Base-by-base conservation (phyloP, 768 basidiomycete species). In the Mycena belliarum region DNA sequence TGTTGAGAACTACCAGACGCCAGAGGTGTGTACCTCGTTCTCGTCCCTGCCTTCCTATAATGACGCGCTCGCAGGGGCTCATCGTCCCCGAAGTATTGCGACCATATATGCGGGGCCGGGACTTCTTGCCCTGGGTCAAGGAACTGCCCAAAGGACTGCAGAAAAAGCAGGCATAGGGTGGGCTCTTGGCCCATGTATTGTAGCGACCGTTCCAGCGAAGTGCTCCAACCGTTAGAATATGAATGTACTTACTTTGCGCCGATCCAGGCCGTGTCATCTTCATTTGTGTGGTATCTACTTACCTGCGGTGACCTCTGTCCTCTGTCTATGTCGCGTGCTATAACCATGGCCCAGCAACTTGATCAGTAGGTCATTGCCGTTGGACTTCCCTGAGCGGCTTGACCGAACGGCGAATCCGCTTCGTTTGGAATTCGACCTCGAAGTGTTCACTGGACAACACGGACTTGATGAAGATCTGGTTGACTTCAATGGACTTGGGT, bases 1-100 rank as follows among this genome's bases (percentile, higher is more conserved):
- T 55, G 95, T 94, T n/a, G 97, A 99, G 76, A 98, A 98, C 73
- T 94, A 96, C 71, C 97, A 99, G 76, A 98, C 95, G 0, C 81
- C 90, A 0, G 94, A 97, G 48, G 95, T 96, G 66, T 55, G 87
- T 78, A 49, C 16, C 10, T 35, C 16, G 4, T 16, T 16, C 11
- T 10, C 28, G 40, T 32, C 59, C 47, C 33, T 33, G 50, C 25
- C 8, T 3, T 40, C n/a, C 25, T n/a, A 35, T 59, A 20, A 52
- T 33, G 55, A 60, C 33, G 18, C 49, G 64, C 44, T 20, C 24
- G 33, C 69, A 97, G 94, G 96, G 96, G 25, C 78, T 99, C 55
- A 79, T 85, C 49, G 87, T 99, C 67, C 97, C 97, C 16, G 88
- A 95, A 70, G 89, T 86, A 4, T 82, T 98, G 24, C 84, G 88